phyloP scores from a whole-genome alignment of 2,329 filamentous ascomycete species.

The Phialophora tarda region DNA sequence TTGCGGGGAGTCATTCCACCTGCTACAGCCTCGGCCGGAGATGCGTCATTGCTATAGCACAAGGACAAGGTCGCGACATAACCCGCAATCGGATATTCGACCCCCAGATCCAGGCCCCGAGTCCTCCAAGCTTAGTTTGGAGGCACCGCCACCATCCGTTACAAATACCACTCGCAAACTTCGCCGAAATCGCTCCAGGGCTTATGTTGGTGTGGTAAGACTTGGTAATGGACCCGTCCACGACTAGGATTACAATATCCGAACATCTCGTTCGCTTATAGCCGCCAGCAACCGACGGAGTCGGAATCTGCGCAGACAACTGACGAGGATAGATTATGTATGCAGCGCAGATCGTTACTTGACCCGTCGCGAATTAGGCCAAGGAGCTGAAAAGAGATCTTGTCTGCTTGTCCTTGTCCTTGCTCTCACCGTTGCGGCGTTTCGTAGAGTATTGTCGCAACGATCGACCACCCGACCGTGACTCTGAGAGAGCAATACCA shows the following conservation, averaged over 20 bases:
- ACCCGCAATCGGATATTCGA: neutral
- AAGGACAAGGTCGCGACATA: neutral
- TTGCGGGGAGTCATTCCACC: neutral
- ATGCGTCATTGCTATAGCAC: neutral
- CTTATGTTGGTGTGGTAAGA: neutral
- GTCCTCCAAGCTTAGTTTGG: neutral
- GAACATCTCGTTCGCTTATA: neutral
- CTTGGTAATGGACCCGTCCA: neutral
- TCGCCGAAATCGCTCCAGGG: slow-evolving; percentile 11
- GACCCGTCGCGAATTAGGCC: slow-evolving; percentile 16
- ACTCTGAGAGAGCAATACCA: slow-evolving; percentile 9
- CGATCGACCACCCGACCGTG: slow-evolving; percentile 16
- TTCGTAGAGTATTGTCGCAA: slow-evolving; percentile 14
- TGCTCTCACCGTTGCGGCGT: slow-evolving; percentile 8
- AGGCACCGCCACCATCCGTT: neutral
- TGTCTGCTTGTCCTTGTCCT: slow-evolving; percentile 2
- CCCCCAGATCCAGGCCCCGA: neutral
- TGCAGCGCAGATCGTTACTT: slow-evolving; percentile 20
- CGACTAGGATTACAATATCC: neutral
- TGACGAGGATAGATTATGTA: slow-evolving; percentile 3
- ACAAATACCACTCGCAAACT: slow-evolving; percentile 8
- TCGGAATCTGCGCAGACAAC: neutral
- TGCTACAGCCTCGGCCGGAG: no score
- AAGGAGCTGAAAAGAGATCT: slow-evolving; percentile 21
- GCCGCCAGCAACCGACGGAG: neutral